Percentiles rank a stretch among this genome's conserved stretches.
Evolutionary conservation across 768 basidiomycete genomes (phyloP).

Genomic region (Pleurotus platypus): DNA sequence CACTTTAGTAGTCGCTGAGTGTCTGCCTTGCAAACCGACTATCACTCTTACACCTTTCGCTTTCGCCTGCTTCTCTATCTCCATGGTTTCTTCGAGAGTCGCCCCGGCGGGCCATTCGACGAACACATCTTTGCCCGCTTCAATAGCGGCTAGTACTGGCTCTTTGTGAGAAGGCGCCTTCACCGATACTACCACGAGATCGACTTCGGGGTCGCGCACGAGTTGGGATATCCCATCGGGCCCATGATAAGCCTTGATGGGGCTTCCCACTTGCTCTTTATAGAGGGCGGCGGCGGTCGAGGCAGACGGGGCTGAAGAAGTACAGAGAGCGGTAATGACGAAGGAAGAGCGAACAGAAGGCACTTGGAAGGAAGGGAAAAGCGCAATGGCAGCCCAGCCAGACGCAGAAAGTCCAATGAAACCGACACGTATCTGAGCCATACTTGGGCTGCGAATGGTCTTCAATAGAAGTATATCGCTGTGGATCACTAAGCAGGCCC

Average conservation of each 20-base stretch:
- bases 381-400: constrained; percentile 27
- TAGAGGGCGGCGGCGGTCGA: constrained; percentile 26
- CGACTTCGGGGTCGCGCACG: constrained; percentile 31
- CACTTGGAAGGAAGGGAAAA: constrained; percentile 20
- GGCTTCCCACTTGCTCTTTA: constrained; percentile 16
- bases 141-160: constrained; percentile 26
- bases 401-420: constrained; percentile 29
- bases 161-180: constrained; percentile 26
- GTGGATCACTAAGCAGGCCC: no score
- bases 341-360: constrained; percentile 20
- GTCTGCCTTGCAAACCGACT: constrained; percentile 32
- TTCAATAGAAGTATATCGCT: no score
- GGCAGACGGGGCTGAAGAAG: constrained; percentile 26
- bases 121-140: constrained; percentile 34
- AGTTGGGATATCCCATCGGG: constrained; percentile 11
- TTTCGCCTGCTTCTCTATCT: constrained; percentile 28
- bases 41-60: constrained; percentile 25
- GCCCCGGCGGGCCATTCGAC: constrained; percentile 37
- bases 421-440: constrained; percentile 18
- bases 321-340: constrained; percentile 30
- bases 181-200: constrained; percentile 32
- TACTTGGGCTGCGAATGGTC: neutral
- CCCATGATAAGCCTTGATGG: constrained; percentile 31
- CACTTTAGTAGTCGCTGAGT: constrained; percentile 24
- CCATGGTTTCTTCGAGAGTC: constrained; percentile 25